Evolutionary conservation across 768 basidiomycete genomes (phyloP).

Genomic region (Cyathus striatus): DNA sequence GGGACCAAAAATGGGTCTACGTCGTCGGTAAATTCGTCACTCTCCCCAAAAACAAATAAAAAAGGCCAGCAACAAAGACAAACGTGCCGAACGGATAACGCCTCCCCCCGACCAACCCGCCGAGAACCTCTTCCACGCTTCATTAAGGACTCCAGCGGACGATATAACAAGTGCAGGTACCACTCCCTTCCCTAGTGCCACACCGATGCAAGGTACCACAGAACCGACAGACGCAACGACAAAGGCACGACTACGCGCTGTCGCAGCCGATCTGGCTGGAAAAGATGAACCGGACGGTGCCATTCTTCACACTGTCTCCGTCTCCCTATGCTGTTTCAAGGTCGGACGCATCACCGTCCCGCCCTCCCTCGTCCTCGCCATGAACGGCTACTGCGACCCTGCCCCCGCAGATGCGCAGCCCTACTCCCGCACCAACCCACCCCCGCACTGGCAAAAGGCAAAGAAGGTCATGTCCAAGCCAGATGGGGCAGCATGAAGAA

Average conservation of each 20-base stretch:
- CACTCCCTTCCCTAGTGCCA: conserved; percentile 12
- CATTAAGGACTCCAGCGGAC: conserved; percentile 31
- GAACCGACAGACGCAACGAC: conserved; percentile 12
- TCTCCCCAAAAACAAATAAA: conserved; percentile 32
- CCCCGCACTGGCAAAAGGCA: conserved; percentile 42
- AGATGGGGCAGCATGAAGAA: conserved; percentile 28
- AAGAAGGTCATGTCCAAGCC: conserved; percentile 28
- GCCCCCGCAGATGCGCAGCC: conserved; percentile 11
- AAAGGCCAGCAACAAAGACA: conserved; percentile 6
- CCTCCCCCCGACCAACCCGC: too few species aligned
- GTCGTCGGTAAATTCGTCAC: conserved; percentile 61
- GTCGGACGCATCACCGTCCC: conserved; percentile 68
- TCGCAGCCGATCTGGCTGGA: conserved; percentile 22
- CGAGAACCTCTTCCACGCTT: conserved; percentile 14
- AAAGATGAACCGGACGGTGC: conserved; percentile 49
- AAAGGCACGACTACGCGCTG: conserved; percentile 24
- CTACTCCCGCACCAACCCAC: conserved; percentile 37
- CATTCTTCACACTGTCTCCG: conserved; percentile 53
- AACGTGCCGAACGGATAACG: too few species aligned
- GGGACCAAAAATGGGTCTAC: conserved; percentile 86
- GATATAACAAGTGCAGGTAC: conserved; percentile 17
- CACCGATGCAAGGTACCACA: conserved; percentile 3
- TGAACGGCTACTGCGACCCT: conserved; percentile 48
- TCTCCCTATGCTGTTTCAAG: conserved; percentile 69
- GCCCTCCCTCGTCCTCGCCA: conserved; percentile 54